phyloP scores from a whole-genome alignment of 2,329 filamentous ascomycete species.

The Fusarium stilboides region DNA sequence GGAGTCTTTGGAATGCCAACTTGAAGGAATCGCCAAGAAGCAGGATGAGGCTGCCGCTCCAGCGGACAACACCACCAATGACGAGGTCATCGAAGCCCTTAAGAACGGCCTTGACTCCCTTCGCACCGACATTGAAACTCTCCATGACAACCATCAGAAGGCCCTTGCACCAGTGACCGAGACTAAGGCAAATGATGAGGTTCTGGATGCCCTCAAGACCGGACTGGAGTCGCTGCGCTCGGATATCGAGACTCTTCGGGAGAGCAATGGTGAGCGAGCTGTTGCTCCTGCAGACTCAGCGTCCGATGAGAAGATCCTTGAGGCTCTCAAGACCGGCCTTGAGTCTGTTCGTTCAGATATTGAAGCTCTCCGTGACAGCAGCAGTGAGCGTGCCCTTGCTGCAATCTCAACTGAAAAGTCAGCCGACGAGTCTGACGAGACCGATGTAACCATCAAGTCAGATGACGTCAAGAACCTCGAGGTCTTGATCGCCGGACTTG shows the following conservation, averaged over 20 bases:
- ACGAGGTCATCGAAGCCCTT: conserved; percentile 42
- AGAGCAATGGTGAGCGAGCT: conserved; percentile 78
- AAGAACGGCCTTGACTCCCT: conserved; percentile 46
- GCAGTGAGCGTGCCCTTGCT: conserved; percentile 65
- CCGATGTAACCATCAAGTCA: conserved; percentile 70
- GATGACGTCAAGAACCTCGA: conserved; percentile 91
- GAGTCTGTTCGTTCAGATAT: conserved; percentile 82
- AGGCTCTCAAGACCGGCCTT: conserved; percentile 85
- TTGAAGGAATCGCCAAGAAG: conserved; percentile 77
- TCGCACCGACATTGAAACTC: conserved; percentile 44
- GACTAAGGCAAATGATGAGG: conserved; percentile 84
- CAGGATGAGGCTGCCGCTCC: conserved; percentile 61
- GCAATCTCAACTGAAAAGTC: conserved; percentile 43
- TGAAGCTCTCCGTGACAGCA: conserved; percentile 75
- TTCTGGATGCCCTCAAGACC: conserved; percentile 85
- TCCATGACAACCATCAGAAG: conserved; percentile 75
- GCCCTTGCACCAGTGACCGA: conserved; percentile 72
- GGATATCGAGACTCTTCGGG: conserved; percentile 78
- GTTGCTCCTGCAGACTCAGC: conserved; percentile 56
- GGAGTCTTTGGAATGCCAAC: conserved; percentile 78
- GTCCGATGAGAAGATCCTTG: conserved; percentile 80
- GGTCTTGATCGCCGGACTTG: conserved; percentile 83
- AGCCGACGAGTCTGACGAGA: conserved; percentile 49
- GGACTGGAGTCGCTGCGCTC: conserved; percentile 79
- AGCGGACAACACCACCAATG: conserved; percentile 38